Conservation (phyloP, 495 filamentous ascomycete species). For the Podospora comata region DNA sequence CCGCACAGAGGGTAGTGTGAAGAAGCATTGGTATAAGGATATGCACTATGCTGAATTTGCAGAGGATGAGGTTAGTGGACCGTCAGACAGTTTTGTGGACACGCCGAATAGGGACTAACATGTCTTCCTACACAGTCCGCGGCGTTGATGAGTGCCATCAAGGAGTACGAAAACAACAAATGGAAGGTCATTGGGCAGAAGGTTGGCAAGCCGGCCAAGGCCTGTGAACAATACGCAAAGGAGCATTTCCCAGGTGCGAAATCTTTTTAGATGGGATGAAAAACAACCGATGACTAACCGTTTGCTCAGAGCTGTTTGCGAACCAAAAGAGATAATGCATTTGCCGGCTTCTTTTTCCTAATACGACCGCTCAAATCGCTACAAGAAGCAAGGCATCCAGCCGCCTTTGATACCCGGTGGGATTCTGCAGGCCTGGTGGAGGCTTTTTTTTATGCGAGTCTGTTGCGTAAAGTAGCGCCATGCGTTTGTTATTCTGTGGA, state of each 20-base stretch:
- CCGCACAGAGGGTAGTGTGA: constrained; percentile 93
- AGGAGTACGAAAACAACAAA: constrained; percentile 96
- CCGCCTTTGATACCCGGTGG: neutral
- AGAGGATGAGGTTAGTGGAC: constrained; percentile 80
- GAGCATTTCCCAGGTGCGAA: constrained; percentile 70
- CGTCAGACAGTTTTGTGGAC: constrained; percentile 17
- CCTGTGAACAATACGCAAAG: constrained; percentile 97
- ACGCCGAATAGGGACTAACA: neutral
- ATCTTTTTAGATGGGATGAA: neutral
- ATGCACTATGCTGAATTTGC: constrained; percentile 99
- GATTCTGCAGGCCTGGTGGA: neutral
- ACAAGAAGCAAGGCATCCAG: neutral
- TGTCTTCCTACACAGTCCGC: constrained; percentile 55
- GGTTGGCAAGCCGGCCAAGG: constrained; percentile 98
- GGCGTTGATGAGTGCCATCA: constrained; percentile 87
- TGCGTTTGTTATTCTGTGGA: neutral
- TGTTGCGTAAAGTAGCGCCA: neutral
- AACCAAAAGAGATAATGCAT: neutral
- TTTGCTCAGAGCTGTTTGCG: constrained; percentile 23
- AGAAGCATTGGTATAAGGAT: constrained; percentile 99
- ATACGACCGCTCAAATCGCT: neutral
- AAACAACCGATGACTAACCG: constrained; percentile 1
- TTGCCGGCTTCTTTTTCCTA: neutral
- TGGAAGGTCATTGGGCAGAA: constrained; percentile 97
- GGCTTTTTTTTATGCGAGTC: neutral